Percentiles rank a stretch among this genome's conserved stretches.
Evolutionary conservation across 345 rosid genomes (phyloP).

Genomic region (Linum tenue): DNA sequence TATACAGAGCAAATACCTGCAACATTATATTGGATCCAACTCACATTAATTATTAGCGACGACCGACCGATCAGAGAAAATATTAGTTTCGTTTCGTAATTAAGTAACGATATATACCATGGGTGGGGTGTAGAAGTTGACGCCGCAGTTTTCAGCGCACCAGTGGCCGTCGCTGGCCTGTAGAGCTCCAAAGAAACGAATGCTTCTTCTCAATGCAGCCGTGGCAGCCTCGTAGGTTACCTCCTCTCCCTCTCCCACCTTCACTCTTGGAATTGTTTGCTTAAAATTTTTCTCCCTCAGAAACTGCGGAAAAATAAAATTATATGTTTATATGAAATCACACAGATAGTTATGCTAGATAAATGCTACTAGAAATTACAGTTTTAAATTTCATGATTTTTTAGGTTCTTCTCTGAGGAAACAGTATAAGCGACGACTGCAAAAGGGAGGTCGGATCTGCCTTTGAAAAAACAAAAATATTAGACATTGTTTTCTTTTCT

Average conservation of each 20-base stretch:
- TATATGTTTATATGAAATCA: too few species aligned
- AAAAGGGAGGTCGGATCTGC: too few species aligned
- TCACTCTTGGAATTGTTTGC: conserved; percentile 7
- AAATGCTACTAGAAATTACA: too few species aligned
- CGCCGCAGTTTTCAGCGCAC: conserved; percentile 21
- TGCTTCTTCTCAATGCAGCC: conserved; percentile 12
- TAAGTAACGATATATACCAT: not conserved
- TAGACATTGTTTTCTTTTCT: too few species aligned
- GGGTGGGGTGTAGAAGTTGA: conserved; percentile 18
- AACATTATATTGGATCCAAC: too few species aligned
- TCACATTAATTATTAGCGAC: not conserved
- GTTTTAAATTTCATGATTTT: too few species aligned
- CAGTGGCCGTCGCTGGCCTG: conserved; percentile 24
- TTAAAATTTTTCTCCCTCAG: conserved; percentile 15
- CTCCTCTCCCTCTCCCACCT: conserved; percentile 11
- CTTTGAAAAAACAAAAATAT: too few species aligned
- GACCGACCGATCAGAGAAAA: too few species aligned
- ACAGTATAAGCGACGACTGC: too few species aligned
- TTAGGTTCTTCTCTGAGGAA: too few species aligned
- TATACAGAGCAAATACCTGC: conserved; percentile 18
- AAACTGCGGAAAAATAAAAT: conserved; percentile 4
- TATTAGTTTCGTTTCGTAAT: too few species aligned
- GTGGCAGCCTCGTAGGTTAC: conserved; percentile 15
- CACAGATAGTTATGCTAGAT: too few species aligned
- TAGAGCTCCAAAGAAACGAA: conserved; percentile 16